Evolutionary conservation across 2,329 filamentous ascomycete species (phyloP).

Genomic region (Biscogniauxia mediterranea): DNA sequence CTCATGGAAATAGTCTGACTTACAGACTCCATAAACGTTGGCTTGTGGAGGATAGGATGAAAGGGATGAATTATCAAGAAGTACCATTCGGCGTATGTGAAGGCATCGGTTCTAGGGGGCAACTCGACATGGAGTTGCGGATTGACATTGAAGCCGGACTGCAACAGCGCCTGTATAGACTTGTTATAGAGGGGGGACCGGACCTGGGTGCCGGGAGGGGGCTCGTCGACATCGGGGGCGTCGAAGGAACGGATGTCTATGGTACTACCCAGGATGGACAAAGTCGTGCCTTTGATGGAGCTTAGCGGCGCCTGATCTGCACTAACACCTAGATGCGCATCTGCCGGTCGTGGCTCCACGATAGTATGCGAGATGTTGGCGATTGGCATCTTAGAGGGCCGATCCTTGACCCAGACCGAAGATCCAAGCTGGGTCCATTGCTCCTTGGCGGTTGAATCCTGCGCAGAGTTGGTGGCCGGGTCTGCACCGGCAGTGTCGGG

Average conservation of each 20-base stretch:
- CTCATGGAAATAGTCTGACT: slow-evolving; percentile 25
- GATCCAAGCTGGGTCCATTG: slow-evolving; percentile 37
- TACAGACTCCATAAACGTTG: slow-evolving; percentile 68
- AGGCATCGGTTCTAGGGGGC: slow-evolving; percentile 62
- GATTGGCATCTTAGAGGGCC: slow-evolving; percentile 26
- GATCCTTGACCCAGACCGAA: slow-evolving; percentile 35
- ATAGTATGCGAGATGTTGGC: slow-evolving; percentile 20
- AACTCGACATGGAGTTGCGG: slow-evolving; percentile 56
- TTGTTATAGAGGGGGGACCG: slow-evolving; percentile 61
- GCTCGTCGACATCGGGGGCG: slow-evolving; percentile 65
- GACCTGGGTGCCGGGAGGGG: slow-evolving; percentile 39
- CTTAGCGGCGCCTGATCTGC: slow-evolving; percentile 64
- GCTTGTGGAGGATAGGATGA: slow-evolving; percentile 73
- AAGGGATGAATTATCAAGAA: slow-evolving; percentile 71
- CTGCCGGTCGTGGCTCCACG: slow-evolving; percentile 46
- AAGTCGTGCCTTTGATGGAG: slow-evolving; percentile 70
- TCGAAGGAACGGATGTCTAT: slow-evolving; percentile 76
- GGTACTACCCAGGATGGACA: slow-evolving; percentile 77
- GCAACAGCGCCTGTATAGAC: slow-evolving; percentile 68
- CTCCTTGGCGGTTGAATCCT: slow-evolving; percentile 30
- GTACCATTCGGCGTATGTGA: slow-evolving; percentile 72
- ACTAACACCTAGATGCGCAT: slow-evolving; percentile 66
- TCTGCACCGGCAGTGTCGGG: slow-evolving; percentile 26
- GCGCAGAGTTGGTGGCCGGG: slow-evolving; percentile 22
- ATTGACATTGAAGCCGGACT: slow-evolving; percentile 61